Evolutionary conservation across 176 grass and related monocot genomes (phyloP), one percentile per base, ranked within the genome.

Genomic region (Tillandsia fasciculata): DNA sequence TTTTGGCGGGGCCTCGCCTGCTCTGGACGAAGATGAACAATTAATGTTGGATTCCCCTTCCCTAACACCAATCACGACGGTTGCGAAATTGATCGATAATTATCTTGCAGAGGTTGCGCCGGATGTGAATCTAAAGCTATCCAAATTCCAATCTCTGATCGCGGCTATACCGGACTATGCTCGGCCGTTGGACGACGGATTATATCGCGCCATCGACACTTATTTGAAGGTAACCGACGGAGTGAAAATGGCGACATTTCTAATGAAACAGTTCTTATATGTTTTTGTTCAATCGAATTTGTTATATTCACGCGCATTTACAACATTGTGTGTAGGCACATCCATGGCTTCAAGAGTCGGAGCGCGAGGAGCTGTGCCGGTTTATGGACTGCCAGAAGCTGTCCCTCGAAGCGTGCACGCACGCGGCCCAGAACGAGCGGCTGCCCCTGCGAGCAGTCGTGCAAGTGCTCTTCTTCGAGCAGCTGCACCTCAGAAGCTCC

Each of bases 51-150:
- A 52, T 54, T 91, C 88, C 11, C 88, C 92, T 64, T 82, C 81
- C 67, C 66, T 83, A 10, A 58, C 80, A 73, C 85, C 82, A 1
- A 63, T 91, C 57, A 77, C 67, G 48, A 80, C 63, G 78, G 92
- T 89, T 53, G 75, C 92, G 56, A 91, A 84, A 72, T 73, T 96
- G 71, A 75, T 96, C 50, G 92, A 96, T 68, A 67, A 76, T 47
- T 96, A 96, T 68, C 83, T 96, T 53, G 92, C 88, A 81, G 92
- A 96, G 85, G 88, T 96, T 77, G 88, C 92, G 77, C 71, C 91
- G 29, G 91, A 96, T 71, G 66, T 51, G 56, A 88, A 91, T 73
- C 71, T 96, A 52, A 91, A 88, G 78, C 50, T 83, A 27, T 64
- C 75, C 49, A 91, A 76, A 49, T 96, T 96, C 74, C 51, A 10